Percentiles rank a stretch among this genome's conserved stretches.
Evolutionary conservation across 78 protist species (phyloP).

Genomic region (Isochrysis galbana): DNA sequence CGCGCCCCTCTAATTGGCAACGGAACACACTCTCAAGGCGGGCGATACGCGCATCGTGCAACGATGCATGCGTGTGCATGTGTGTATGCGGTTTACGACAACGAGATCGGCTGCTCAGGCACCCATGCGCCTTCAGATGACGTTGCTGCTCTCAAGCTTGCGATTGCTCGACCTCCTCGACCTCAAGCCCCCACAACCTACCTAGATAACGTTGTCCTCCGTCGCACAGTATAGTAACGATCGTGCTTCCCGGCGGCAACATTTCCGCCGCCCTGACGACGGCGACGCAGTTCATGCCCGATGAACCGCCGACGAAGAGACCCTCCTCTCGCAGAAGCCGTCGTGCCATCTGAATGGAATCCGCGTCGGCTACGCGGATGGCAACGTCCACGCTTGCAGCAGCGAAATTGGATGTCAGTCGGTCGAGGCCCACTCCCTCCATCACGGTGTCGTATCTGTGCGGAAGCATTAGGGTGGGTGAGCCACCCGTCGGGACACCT

Average conservation of each 20-base stretch:
- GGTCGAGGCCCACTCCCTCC: constrained; percentile 68
- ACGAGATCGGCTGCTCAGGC: too few species aligned
- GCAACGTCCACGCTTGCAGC: constrained; percentile 66
- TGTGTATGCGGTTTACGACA: too few species aligned
- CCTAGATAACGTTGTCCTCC: background rate
- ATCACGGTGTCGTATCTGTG: constrained; percentile 41
- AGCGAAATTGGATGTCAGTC: constrained; percentile 64
- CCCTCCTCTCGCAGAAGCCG: constrained; percentile 64
- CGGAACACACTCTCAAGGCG: too few species aligned
- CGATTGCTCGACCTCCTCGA: too few species aligned
- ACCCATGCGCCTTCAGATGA: too few species aligned
- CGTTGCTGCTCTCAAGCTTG: too few species aligned
- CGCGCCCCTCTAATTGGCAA: too few species aligned
- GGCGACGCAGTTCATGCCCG: constrained; percentile 75
- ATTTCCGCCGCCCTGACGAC: constrained; percentile 69
- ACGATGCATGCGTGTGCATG: too few species aligned
- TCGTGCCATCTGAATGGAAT: constrained; percentile 74
- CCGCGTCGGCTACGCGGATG: constrained; percentile 61
- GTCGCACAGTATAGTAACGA: constrained; percentile 62
- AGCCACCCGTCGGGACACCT: too few species aligned
- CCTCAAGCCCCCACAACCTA: too few species aligned
- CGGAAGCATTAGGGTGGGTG: too few species aligned
- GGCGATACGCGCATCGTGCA: too few species aligned
- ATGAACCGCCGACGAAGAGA: constrained; percentile 76
- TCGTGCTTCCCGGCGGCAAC: constrained; percentile 69